A percentile compares a stretch with the other conserved stretches of the same genome.
phyloP scores from a whole-genome alignment of 2,329 filamentous ascomycete genomes.

The Clarireedia homoeocarpa region DNA sequence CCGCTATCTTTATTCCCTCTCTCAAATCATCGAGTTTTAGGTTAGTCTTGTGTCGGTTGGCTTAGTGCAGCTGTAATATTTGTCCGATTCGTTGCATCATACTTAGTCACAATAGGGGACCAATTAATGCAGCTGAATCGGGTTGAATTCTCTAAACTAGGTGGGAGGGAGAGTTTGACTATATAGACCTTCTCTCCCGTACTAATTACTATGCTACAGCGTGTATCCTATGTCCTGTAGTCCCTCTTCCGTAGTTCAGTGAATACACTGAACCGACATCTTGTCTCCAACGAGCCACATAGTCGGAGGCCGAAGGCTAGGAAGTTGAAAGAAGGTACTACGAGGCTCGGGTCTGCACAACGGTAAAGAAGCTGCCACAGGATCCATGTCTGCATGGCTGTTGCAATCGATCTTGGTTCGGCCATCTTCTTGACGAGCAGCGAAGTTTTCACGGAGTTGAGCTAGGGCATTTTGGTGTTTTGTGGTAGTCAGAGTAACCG shows the following conservation, averaged over 20 bases:
- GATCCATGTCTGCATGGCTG: background rate
- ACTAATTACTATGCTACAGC: too few relatives aligned
- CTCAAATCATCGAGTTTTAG: background rate
- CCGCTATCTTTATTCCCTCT: background rate
- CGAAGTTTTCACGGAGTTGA: background rate
- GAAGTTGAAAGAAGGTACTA: background rate
- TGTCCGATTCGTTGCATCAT: too few relatives aligned
- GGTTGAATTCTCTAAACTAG: too few relatives aligned
- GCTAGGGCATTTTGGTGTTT: background rate
- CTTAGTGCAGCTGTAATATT: too few relatives aligned
- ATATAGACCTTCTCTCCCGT: too few relatives aligned
- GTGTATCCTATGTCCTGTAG: too few relatives aligned
- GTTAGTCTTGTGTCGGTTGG: background rate
- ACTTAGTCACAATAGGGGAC: too few relatives aligned
- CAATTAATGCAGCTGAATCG: too few relatives aligned
- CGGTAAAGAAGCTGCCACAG: background rate
- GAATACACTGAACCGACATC: too few relatives aligned
- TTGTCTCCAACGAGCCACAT: background rate
- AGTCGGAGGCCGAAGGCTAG: background rate
- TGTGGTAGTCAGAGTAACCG: background rate
- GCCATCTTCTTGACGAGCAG: background rate
- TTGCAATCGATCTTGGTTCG: background rate
- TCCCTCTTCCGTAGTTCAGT: too few relatives aligned
- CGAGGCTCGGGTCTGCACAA: background rate
- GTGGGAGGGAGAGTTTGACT: too few relatives aligned